These are phyloP conservation scores for Chenopodium suecicum DNA, from an alignment of 148 eudicot genomes.

Conservation along the genomic window DNA sequence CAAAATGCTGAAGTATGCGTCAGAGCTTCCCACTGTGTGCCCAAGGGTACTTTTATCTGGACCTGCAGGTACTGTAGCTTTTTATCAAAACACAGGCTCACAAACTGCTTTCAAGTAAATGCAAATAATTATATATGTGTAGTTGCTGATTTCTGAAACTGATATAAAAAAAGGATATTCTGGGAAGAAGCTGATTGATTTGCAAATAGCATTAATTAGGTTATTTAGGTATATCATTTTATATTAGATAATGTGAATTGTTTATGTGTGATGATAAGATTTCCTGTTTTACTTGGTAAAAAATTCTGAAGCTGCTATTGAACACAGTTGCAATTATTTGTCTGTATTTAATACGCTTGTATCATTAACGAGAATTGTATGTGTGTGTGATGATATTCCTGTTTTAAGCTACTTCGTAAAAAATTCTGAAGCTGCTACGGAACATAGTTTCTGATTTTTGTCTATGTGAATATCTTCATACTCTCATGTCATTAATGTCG, in stretches of 20 bases:
- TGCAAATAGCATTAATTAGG: too few relatives aligned
- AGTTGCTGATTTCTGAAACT: background rate
- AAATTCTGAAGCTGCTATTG: background rate
- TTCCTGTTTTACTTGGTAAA: too few relatives aligned
- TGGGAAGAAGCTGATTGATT: background rate
- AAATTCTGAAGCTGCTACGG: background rate
- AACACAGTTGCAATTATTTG: background rate
- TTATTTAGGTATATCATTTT: too few relatives aligned
- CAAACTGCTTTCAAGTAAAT: background rate
- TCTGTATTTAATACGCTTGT: slow-evolving; percentile 3
- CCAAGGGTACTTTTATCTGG: slow-evolving; percentile 87
- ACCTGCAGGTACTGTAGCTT: slow-evolving; percentile 67
- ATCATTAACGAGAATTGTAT: background rate
- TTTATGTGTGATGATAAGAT: too few relatives aligned
- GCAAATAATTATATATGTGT: background rate
- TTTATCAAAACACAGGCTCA: background rate
- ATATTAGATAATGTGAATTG: too few relatives aligned
- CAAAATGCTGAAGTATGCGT: slow-evolving; percentile 52
- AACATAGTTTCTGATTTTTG: background rate
- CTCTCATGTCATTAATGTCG: background rate
- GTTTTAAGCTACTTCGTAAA: too few relatives aligned
- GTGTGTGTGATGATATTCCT: too few relatives aligned
- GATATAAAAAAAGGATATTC: background rate
- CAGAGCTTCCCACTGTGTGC: slow-evolving; percentile 73
- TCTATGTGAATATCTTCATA: slow-evolving; percentile 11